Percentiles rank a stretch among this genome's conserved stretches.
These are phyloP conservation scores for Theileria equi DNA, from an alignment of 169 alveolate genomes.

Conservation along the genomic window DNA sequence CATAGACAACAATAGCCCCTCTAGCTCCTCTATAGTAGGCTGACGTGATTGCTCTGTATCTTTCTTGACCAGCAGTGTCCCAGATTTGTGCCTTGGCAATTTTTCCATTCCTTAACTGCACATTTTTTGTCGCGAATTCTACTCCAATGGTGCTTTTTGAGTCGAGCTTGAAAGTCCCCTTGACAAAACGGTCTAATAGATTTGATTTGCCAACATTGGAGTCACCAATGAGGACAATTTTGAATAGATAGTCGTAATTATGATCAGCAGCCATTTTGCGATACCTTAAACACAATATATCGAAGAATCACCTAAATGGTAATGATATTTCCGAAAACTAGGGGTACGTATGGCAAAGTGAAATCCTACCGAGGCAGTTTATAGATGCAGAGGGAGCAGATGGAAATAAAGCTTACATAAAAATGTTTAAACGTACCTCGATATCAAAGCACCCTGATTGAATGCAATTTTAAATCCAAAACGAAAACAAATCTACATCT, in stretches of 20 bases:
- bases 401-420: too few relatives aligned
- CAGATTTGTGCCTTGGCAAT: constrained; percentile 95
- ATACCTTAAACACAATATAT: too few relatives aligned
- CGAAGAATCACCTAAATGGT: too few relatives aligned
- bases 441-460: too few relatives aligned
- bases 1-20: constrained; percentile 98
- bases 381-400: too few relatives aligned
- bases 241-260: constrained; percentile 57
- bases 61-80: constrained; percentile 99
- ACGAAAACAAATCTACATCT: too few relatives aligned
- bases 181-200: constrained; percentile 84
- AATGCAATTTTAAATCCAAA: too few relatives aligned
- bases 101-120: constrained; percentile 85
- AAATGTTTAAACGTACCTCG: too few relatives aligned
- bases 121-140: constrained; percentile 93
- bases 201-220: constrained; percentile 96
- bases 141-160: constrained; percentile 98
- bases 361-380: too few relatives aligned
- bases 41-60: constrained; percentile 97
- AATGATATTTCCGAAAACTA: too few relatives aligned
- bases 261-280: constrained; percentile 53
- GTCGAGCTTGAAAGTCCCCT: constrained; percentile 92
- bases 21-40: constrained; percentile 99
- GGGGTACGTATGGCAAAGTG: too few relatives aligned
- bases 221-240: constrained; percentile 88